Conservation (phyloP, 225 moss, liverwort and hornwort genomes). For the Antitrichia curtipendula region DNA sequence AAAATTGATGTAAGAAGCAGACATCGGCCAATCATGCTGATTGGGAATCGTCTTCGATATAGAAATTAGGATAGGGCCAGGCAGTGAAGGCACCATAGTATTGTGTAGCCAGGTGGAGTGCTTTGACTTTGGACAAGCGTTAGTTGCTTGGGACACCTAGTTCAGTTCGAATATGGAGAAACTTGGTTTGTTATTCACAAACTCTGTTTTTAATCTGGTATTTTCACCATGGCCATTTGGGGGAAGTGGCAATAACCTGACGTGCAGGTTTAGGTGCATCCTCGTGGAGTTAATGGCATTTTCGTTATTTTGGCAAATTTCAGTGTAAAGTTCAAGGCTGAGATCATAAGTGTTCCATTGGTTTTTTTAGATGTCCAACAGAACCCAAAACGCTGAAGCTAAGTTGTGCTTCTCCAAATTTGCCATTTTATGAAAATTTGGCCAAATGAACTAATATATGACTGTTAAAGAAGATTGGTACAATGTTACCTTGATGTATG, state of each 20-base stretch:
- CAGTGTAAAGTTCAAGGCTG: neutral
- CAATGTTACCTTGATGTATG: no score
- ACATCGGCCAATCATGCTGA: slow-evolving; percentile 12
- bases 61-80: neutral
- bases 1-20: neutral
- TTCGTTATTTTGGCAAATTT: neutral
- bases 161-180: neutral
- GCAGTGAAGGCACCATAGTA: neutral
- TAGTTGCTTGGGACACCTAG: neutral
- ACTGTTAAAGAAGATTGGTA: no score
- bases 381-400: neutral
- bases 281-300: neutral
- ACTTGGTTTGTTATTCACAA: neutral
- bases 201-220: neutral
- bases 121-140: neutral
- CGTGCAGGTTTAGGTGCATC: neutral
- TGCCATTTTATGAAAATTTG: no score
- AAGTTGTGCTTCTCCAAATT: no score
- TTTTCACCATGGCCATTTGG: neutral
- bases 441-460: no score
- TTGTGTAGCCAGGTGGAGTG: neutral
- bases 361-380: neutral
- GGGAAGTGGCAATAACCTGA: neutral
- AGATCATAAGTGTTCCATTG: neutral
- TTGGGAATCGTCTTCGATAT: neutral